A percentile compares a stretch with the other conserved stretches of the same genome.
Evolutionary conservation across 2,329 filamentous ascomycete genomes (phyloP).

Genomic region (Arthrobotrys megalospora): DNA sequence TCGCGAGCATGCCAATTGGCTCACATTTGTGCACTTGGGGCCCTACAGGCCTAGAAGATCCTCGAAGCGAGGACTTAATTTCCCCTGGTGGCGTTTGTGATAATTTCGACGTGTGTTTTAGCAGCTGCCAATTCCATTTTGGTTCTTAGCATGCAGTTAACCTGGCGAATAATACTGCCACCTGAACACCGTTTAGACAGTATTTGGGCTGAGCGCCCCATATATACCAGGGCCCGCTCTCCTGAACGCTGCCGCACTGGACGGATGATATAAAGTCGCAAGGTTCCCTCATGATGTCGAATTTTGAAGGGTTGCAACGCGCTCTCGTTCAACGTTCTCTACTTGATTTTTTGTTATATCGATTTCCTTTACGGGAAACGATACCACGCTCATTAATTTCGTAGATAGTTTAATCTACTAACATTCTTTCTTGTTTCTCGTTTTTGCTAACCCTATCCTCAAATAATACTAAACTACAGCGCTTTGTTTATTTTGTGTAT

Average conservation of each 20-base stretch:
- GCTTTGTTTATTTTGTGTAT: constrained; percentile 3
- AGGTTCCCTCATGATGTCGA: not conserved
- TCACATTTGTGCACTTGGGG: not conserved
- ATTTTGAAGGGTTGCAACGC: constrained; percentile 17
- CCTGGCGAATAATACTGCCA: constrained; percentile 30
- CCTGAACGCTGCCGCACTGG: constrained; percentile 12
- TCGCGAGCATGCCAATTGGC: constrained; percentile 1
- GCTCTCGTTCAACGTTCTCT: constrained; percentile 23
- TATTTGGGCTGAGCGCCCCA: constrained; percentile 3
- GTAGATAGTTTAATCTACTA: constrained; percentile 35
- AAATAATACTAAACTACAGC: not conserved
- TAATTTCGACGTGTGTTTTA: constrained; percentile 34
- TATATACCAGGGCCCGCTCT: constrained; percentile 3
- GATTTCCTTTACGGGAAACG: constrained; percentile 40
- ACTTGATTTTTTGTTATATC: constrained; percentile 43
- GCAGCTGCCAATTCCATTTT: constrained; percentile 41
- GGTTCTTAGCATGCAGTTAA: constrained; percentile 17
- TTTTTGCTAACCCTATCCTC: not conserved
- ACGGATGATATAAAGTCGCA: constrained; percentile 18
- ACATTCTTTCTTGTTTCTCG: constrained; percentile 27
- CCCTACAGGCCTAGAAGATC: not conserved
- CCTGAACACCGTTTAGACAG: not conserved
- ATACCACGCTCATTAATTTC: constrained; percentile 44
- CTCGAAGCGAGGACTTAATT: constrained; percentile 47
- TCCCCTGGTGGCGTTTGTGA: constrained; percentile 52